Base-by-base conservation (phyloP, 2,329 filamentous ascomycete species). In the Zarea fungicola region DNA sequence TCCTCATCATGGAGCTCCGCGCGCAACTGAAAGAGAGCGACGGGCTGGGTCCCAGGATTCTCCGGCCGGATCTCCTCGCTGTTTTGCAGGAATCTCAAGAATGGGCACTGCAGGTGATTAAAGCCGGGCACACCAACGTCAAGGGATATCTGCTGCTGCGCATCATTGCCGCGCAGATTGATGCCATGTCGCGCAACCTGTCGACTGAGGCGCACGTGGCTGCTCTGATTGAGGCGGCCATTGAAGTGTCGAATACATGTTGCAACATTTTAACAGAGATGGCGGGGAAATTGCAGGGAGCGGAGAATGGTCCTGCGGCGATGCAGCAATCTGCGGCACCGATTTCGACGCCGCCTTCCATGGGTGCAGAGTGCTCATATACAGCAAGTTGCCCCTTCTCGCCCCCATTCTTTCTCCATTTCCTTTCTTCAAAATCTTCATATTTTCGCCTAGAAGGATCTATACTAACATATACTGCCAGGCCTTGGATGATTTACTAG, bases 81-180 rank as follows among this genome's bases (percentile, higher is more conserved):
- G 62, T 71, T 1, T 21, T 80, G 5, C 58, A 69, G 0, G 70
- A 77, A 10, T 62, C 66, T 0, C 68, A 64, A 31, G 42, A 42
- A 0, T 78, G 72, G 71, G 56, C 56, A 1, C 56, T 74, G 37
- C 53, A 56, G 6, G 64, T 61, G 8, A 63, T 80, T n/a, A 54
- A 67, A 39, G 66, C 65, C 0, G 78, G 76, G 2, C 76, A 81
- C 59, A 80, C 76, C 0, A 81, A 80, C 48, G 61, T 75, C 18
- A 81, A 81, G 53, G 73, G 74, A 0, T 72, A 73, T 34, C 42
- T 81, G 16, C 65, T 80, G 11, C 52, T 63, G 1, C 58, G 57
- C 8, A 55, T 72, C 11, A 55, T 76, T 1, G 55, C 55, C 5
- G 65, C 67, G 2, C 67, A 75, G 44, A 62, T 77, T 1, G 65